These are phyloP conservation scores for Claviceps fusiformis DNA, from an alignment of 2,329 filamentous ascomycete species.

Conservation along the genomic window DNA sequence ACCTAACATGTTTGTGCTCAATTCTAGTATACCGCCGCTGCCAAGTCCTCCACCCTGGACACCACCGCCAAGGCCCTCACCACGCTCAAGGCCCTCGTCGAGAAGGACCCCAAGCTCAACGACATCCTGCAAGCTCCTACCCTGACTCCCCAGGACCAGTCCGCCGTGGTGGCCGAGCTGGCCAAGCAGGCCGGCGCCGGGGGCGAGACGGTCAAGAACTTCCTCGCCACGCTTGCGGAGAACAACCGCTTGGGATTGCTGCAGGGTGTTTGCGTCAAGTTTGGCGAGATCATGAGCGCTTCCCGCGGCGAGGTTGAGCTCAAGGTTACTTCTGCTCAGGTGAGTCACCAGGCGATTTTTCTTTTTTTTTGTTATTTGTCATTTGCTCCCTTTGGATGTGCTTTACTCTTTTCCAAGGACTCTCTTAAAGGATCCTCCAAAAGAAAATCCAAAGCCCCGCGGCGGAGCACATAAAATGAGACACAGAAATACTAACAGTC, in stretches of 20 bases:
- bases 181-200: slow-evolving; percentile 64
- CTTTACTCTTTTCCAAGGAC: too few relatives aligned
- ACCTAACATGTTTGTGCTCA: slow-evolving; percentile 9
- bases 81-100: slow-evolving; percentile 56
- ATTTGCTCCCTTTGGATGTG: too few relatives aligned
- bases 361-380: too few relatives aligned
- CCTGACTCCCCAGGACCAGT: slow-evolving; percentile 67
- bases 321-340: slow-evolving; percentile 77
- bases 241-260: slow-evolving; percentile 89
- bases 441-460: too few relatives aligned
- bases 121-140: slow-evolving; percentile 68
- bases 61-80: slow-evolving; percentile 68
- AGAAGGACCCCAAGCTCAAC: slow-evolving; percentile 71
- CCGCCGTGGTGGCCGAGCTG: slow-evolving; percentile 73
- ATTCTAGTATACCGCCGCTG: slow-evolving; percentile 83
- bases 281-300: slow-evolving; percentile 73
- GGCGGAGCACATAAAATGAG: neutral
- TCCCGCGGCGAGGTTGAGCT: slow-evolving; percentile 88
- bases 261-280: slow-evolving; percentile 75
- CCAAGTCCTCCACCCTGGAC: slow-evolving; percentile 78
- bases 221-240: slow-evolving; percentile 78
- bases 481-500: neutral
- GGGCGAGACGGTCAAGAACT: slow-evolving; percentile 85
- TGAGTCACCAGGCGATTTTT: slow-evolving; percentile 29
- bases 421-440: too few relatives aligned